Evolutionary conservation across 257 asterid genomes (phyloP).

Genomic region (Osmanthus fragrans): DNA sequence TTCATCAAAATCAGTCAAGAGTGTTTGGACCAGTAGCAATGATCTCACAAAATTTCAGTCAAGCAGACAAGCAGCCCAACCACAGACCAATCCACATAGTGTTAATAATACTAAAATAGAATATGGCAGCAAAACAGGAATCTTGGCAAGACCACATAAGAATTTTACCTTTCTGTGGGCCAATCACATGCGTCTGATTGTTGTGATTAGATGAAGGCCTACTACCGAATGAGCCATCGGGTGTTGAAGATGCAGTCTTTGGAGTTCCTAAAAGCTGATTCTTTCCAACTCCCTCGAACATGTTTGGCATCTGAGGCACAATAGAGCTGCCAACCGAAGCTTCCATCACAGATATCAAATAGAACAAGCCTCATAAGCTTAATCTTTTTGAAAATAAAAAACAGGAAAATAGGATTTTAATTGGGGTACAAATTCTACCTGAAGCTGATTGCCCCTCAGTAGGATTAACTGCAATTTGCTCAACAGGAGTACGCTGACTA

Average conservation of each 20-base stretch:
- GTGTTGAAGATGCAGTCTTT: slow-evolving; percentile 46
- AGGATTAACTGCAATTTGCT: slow-evolving; percentile 36
- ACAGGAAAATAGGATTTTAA: slow-evolving; percentile 14
- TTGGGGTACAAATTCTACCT: slow-evolving; percentile 36
- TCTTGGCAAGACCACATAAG: not conserved
- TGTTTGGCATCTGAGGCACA: slow-evolving; percentile 42
- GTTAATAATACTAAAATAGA: not conserved
- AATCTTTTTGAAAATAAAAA: not conserved
- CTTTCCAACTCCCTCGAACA: slow-evolving; percentile 54
- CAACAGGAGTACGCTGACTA: slow-evolving; percentile 34
- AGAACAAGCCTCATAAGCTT: slow-evolving; percentile 19
- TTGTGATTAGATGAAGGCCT: slow-evolving; percentile 77
- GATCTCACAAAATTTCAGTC: not conserved
- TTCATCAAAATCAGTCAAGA: not conserved
- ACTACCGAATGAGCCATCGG: slow-evolving; percentile 47
- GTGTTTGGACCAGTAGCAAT: not conserved
- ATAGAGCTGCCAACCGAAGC: slow-evolving; percentile 40
- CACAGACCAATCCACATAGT: not conserved
- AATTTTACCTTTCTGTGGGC: slow-evolving; percentile 66
- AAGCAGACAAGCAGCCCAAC: not conserved
- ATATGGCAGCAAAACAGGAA: slow-evolving; percentile 12
- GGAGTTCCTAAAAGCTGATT: slow-evolving; percentile 50
- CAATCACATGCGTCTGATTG: slow-evolving; percentile 62
- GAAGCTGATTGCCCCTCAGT: slow-evolving; percentile 41
- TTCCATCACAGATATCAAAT: slow-evolving; percentile 36